Evolutionary conservation across 805 yeast species (phyloP).

Genomic region (Wickerhamiella kurtzmanii): DNA sequence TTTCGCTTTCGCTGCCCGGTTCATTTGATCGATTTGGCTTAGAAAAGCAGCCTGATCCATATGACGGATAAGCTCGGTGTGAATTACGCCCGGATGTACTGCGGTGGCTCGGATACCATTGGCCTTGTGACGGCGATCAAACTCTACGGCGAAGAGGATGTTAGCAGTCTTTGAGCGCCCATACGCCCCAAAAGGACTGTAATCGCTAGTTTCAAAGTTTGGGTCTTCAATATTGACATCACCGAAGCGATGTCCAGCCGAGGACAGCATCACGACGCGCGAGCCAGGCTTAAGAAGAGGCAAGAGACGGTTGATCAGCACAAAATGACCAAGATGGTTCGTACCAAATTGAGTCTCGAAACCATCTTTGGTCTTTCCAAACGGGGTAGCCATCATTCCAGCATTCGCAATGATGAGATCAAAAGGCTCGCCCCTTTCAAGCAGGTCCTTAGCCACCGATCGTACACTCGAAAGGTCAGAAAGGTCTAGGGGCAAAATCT

Average conservation of each 20-base stretch:
- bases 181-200: neutral
- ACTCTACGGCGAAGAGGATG: neutral
- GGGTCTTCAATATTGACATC: neutral
- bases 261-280: neutral
- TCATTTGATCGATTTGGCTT: no score
- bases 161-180: neutral
- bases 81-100: neutral
- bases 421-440: neutral
- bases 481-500: neutral
- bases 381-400: neutral
- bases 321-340: neutral
- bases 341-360: neutral
- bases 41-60: no score
- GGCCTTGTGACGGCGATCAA: neutral
- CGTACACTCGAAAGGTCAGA: neutral
- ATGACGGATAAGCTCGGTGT: neutral
- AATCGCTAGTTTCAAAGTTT: neutral
- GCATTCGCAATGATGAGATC: neutral
- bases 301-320: neutral
- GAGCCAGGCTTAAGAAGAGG: neutral
- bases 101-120: neutral
- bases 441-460: neutral
- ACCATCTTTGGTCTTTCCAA: neutral
- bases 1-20: no score
- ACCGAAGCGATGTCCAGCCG: neutral